Percentiles rank a stretch among this genome's conserved stretches.
These are phyloP conservation scores for Carex sylvatica DNA, from an alignment of 202 grass and related monocot genomes.

Conservation along the genomic window DNA sequence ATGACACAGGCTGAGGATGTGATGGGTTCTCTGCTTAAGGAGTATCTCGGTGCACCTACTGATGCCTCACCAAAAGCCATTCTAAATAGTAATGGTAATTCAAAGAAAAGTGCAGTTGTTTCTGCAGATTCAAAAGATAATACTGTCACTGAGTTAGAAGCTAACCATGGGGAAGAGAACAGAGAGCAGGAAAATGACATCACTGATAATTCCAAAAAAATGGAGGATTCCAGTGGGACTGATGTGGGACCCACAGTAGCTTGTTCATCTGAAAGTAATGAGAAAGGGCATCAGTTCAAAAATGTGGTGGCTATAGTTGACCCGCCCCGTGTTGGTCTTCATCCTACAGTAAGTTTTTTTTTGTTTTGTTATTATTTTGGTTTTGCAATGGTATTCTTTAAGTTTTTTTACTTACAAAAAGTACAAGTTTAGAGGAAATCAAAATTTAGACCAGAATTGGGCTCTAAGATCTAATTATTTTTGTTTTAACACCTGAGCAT, in stretches of 20 bases:
- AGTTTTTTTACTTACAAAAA: not conserved
- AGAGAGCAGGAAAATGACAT: slow-evolving; percentile 24
- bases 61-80: not conserved
- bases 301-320: slow-evolving; percentile 94
- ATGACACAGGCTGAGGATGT: slow-evolving; percentile 90
- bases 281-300: slow-evolving; percentile 45
- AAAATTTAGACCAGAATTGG: not conserved
- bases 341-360: slow-evolving; percentile 69
- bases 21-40: slow-evolving; percentile 66
- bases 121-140: slow-evolving; percentile 25
- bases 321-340: slow-evolving; percentile 87
- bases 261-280: slow-evolving; percentile 33
- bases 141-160: slow-evolving; percentile 27
- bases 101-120: slow-evolving; percentile 28
- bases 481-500: not conserved
- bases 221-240: slow-evolving; percentile 27
- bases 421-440: not conserved
- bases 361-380: not conserved
- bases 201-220: not conserved
- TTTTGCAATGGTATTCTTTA: not conserved
- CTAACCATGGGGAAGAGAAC: slow-evolving; percentile 27
- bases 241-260: slow-evolving; percentile 5
- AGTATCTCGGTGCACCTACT: slow-evolving; percentile 72
- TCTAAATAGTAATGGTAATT: slow-evolving; percentile 27
- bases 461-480: not conserved